Conservation (phyloP, 305 asterid species). For the Fraxinus platypoda region DNA sequence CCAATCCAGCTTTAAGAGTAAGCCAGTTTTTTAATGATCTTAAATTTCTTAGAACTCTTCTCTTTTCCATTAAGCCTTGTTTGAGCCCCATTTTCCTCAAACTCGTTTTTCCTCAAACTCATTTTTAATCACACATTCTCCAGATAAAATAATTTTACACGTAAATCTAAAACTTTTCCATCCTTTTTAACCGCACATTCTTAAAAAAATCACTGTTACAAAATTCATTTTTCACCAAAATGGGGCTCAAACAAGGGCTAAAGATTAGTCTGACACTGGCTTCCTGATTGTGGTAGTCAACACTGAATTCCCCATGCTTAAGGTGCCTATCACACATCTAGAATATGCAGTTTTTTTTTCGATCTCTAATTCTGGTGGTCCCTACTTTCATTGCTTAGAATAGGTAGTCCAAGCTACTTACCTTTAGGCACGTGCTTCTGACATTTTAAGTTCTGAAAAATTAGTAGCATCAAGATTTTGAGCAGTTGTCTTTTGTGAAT, state of each 20-base stretch:
- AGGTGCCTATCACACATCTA: neutral
- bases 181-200: neutral
- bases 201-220: neutral
- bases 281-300: constrained; percentile 1
- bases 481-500: neutral
- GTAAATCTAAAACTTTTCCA: too few species aligned
- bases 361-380: neutral
- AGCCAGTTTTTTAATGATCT: constrained; percentile 22
- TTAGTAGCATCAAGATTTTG: constrained; percentile 1
- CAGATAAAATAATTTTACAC: neutral
- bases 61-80: constrained; percentile 2
- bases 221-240: too few species aligned
- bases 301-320: neutral
- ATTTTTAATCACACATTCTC: neutral
- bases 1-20: constrained; percentile 97
- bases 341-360: neutral
- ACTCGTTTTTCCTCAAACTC: neutral
- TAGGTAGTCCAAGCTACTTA: constrained; percentile 2
- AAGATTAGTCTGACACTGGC: neutral
- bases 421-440: neutral
- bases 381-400: neutral
- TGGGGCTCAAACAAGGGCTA: too few species aligned
- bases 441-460: constrained; percentile 2
- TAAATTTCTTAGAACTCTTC: neutral
- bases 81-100: neutral